These are phyloP conservation scores for Symbiodinium natans DNA, from an alignment of 73 alveolate genomes.

Conservation along the genomic window DNA sequence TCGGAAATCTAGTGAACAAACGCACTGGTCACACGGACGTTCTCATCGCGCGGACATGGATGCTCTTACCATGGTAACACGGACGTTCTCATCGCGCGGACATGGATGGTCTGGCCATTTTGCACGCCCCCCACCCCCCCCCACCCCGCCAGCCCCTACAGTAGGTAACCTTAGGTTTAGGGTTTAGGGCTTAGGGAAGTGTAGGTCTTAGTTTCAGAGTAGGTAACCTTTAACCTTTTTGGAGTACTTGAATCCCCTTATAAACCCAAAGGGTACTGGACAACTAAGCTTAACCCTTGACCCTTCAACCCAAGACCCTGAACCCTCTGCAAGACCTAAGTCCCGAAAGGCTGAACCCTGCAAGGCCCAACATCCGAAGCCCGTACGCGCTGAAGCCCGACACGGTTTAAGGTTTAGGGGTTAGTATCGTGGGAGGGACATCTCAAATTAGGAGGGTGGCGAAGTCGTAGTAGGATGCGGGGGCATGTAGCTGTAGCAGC, in stretches of 20 bases:
- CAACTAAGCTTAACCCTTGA: no score
- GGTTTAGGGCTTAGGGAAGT: background rate
- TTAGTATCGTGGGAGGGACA: no score
- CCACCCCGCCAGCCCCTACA: background rate
- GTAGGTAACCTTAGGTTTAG: background rate
- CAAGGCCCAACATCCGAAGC: background rate
- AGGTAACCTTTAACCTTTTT: background rate
- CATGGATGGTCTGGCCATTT: no score
- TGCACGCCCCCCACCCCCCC: background rate
- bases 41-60: no score
- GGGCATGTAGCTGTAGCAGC: no score
- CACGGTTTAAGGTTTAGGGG: no score
- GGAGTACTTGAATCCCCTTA: background rate
- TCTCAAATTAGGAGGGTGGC: no score
- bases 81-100: no score
- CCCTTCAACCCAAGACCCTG: background rate
- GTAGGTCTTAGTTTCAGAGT: background rate
- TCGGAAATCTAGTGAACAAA: background rate
- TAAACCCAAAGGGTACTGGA: no score
- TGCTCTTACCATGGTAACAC: no score
- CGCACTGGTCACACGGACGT: background rate
- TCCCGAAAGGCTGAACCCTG: background rate
- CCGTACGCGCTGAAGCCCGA: no score
- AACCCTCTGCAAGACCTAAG: background rate
- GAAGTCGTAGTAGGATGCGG: no score